Percentiles rank a stretch among this genome's conserved stretches.
Evolutionary conservation across 345 rosid species (phyloP).

Genomic region (Hevea brasiliensis): DNA sequence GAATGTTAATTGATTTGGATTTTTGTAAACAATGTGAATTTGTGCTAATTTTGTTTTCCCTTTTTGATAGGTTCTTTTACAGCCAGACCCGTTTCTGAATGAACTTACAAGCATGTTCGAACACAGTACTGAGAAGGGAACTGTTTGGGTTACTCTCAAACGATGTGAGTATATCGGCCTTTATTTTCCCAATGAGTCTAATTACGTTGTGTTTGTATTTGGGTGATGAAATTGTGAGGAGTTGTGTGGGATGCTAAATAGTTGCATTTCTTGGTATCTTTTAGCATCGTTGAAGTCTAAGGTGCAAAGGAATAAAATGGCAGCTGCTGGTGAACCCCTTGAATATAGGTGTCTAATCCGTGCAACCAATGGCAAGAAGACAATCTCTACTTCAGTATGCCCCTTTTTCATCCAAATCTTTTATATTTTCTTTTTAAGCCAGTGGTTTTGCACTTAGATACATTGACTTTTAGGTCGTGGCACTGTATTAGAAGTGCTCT

Average conservation of each 20-base stretch:
- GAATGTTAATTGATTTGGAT: too few species aligned
- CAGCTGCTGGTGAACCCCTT: slow-evolving; percentile 50
- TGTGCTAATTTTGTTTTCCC: neutral
- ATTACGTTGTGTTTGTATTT: neutral
- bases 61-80: slow-evolving; percentile 64
- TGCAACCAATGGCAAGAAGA: slow-evolving; percentile 82
- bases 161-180: slow-evolving; percentile 53
- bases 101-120: slow-evolving; percentile 93
- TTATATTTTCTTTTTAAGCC: neutral
- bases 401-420: neutral
- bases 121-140: slow-evolving; percentile 70
- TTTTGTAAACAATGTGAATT: too few species aligned
- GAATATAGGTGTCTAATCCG: slow-evolving; percentile 89
- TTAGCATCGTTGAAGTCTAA: slow-evolving; percentile 85
- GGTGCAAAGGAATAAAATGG: slow-evolving; percentile 69
- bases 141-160: slow-evolving; percentile 95
- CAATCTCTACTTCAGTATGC: slow-evolving; percentile 78
- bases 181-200: neutral
- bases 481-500: neutral
- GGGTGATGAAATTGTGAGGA: neutral
- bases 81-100: slow-evolving; percentile 83
- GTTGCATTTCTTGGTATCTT: neutral
- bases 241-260: neutral
- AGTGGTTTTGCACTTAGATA: neutral
- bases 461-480: neutral